A percentile compares a stretch with the other conserved stretches of the same genome.
phyloP scores from a whole-genome alignment of 495 filamentous ascomycete genomes.

The Penicillium daleae region DNA sequence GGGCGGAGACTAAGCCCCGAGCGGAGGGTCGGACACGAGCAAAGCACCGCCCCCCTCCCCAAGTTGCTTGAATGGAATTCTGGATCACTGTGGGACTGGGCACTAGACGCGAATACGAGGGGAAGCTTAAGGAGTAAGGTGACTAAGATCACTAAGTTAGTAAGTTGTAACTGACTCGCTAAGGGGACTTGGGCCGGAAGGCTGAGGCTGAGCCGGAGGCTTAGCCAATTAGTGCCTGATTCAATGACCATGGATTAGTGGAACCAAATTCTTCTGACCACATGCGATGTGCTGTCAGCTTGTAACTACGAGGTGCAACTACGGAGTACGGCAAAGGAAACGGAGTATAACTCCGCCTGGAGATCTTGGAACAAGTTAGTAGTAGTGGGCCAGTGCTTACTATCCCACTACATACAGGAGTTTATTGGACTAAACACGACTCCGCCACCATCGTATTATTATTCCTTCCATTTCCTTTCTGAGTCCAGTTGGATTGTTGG shows the following conservation, averaged over 20 bases:
- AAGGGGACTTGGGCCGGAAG: not conserved
- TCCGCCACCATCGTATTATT: not conserved
- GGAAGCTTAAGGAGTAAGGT: not conserved
- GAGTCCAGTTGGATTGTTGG: no score
- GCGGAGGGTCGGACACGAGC: not conserved
- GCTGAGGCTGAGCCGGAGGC: not conserved
- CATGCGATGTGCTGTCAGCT: no score
- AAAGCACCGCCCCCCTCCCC: not conserved
- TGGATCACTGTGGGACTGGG: no score
- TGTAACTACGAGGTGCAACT: no score
- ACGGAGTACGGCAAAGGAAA: not conserved
- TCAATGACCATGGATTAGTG: not conserved
- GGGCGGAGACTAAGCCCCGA: slow-evolving; percentile 1
- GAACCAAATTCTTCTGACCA: no score
- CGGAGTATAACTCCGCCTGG: not conserved
- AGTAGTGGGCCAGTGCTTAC: no score
- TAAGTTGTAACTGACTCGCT: no score
- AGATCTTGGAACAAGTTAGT: not conserved
- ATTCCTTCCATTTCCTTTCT: not conserved
- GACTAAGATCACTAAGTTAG: not conserved
- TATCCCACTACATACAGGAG: not conserved
- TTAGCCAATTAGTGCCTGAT: not conserved
- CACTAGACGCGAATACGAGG: not conserved
- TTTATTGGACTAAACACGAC: not conserved
- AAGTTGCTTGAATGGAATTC: no score